A percentile compares a stretch with the other conserved stretches of the same genome.
Conservation (phyloP, 1,284 basidiomycete species). For the Schizophyllum amplum region DNA sequence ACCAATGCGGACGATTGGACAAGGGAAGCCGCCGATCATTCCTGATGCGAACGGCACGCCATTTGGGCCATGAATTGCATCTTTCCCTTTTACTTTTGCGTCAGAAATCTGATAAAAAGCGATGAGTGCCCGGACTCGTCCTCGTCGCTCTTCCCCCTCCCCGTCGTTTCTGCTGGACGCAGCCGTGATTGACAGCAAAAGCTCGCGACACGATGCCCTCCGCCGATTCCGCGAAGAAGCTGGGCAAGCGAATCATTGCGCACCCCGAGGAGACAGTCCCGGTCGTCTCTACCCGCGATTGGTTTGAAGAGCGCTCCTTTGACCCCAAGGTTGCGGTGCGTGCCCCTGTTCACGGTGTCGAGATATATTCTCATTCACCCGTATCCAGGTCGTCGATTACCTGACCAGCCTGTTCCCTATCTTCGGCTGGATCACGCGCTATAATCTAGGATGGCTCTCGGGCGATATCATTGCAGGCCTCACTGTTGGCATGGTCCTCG, state of each 20-base stretch:
- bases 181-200: too few relatives aligned
- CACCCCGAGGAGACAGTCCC: constrained; percentile 54
- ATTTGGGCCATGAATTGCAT: too few relatives aligned
- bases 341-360: constrained; percentile 10
- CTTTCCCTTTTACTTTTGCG: too few relatives aligned
- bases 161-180: too few relatives aligned
- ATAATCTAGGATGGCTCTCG: constrained; percentile 69
- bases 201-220: constrained; percentile 20
- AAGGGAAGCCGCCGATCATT: too few relatives aligned
- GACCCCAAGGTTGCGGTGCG: constrained; percentile 44
- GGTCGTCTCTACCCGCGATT: constrained; percentile 48
- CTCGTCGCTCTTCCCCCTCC: too few relatives aligned
- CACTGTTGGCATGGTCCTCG: constrained; percentile 87
- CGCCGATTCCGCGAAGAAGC: constrained; percentile 33
- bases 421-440: constrained; percentile 73
- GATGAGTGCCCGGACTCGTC: too few relatives aligned
- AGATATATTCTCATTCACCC: constrained; percentile 7
- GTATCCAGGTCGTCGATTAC: constrained; percentile 44
- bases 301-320: constrained; percentile 29
- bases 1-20: too few relatives aligned
- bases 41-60: too few relatives aligned
- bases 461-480: constrained; percentile 86
- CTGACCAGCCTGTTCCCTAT: constrained; percentile 75
- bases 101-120: too few relatives aligned
- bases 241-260: constrained; percentile 51